phyloP scores from a whole-genome alignment of 768 basidiomycete genomes.

The Fibroporia radiculosa region DNA sequence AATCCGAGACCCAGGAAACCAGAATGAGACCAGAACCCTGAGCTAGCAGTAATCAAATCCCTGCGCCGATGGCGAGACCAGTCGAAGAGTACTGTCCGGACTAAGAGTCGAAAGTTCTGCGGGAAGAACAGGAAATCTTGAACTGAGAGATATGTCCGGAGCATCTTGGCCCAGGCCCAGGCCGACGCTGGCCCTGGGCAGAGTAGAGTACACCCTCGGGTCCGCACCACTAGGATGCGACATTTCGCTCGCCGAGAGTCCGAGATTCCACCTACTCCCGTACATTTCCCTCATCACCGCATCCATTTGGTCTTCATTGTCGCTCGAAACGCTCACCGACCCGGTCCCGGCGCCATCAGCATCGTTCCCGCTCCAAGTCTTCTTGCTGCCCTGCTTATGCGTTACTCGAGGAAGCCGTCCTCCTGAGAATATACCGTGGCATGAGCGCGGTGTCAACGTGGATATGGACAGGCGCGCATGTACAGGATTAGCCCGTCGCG shows the following conservation, averaged over 20 bases:
- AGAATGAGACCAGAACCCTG: not conserved
- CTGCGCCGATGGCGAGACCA: slow-evolving; percentile 14
- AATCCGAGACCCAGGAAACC: too few species aligned
- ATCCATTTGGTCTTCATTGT: slow-evolving; percentile 20
- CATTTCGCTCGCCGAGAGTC: slow-evolving; percentile 3
- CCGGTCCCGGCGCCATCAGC: not conserved
- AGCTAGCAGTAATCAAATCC: slow-evolving; percentile 3
- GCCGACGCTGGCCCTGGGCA: slow-evolving; percentile 1
- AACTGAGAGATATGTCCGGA: slow-evolving; percentile 8
- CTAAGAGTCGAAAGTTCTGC: slow-evolving; percentile 7
- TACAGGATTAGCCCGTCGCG: slow-evolving; percentile 11
- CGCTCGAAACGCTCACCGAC: not conserved
- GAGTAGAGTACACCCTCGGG: slow-evolving; percentile 1
- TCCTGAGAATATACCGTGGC: slow-evolving; percentile 12
- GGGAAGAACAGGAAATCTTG: not conserved
- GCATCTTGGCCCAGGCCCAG: slow-evolving; percentile 1
- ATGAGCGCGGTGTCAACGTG: slow-evolving; percentile 15
- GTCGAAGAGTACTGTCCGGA: slow-evolving; percentile 13
- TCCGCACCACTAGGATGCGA: slow-evolving; percentile 3
- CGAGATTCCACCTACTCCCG: slow-evolving; percentile 16
- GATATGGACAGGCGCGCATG: slow-evolving; percentile 6
- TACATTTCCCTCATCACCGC: slow-evolving; percentile 22
- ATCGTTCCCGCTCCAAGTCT: not conserved
- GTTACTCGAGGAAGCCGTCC: slow-evolving; percentile 7
- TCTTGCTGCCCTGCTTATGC: slow-evolving; percentile 2